Conservation (phyloP, 192 early-diverging fungal species). For the Backusella circina region DNA sequence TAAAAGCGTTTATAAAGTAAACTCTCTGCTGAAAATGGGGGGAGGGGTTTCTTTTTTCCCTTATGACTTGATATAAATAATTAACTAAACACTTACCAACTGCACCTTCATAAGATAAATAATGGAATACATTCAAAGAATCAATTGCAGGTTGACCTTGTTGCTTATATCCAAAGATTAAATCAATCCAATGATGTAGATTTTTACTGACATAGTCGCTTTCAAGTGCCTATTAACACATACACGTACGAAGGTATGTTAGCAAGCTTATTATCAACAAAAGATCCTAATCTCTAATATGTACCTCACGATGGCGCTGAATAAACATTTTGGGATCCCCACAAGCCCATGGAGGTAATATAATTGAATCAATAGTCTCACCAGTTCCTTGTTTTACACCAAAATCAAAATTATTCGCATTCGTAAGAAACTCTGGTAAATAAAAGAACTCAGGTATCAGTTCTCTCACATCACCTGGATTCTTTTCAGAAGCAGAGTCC, state of each 20-base stretch:
- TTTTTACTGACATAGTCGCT: slow-evolving; percentile 87
- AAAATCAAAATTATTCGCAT: slow-evolving; percentile 63
- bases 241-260: too few species aligned
- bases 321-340: slow-evolving; percentile 71
- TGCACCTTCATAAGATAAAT: slow-evolving; percentile 95
- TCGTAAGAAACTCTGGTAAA: slow-evolving; percentile 85
- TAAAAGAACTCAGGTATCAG: slow-evolving; percentile 97
- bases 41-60: background rate
- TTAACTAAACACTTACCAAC: slow-evolving; percentile 42
- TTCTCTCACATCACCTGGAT: slow-evolving; percentile 84
- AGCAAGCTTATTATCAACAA: background rate
- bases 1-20: background rate
- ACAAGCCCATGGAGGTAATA: slow-evolving; percentile 84
- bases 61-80: background rate
- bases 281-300: background rate
- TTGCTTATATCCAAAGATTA: slow-evolving; percentile 95
- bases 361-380: slow-evolving; percentile 69
- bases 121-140: slow-evolving; percentile 92
- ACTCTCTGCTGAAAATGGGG: background rate
- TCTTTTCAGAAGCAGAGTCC: slow-evolving; percentile 66
- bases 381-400: slow-evolving; percentile 50
- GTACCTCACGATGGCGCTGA: slow-evolving; percentile 67
- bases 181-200: slow-evolving; percentile 92
- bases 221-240: slow-evolving; percentile 54
- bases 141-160: slow-evolving; percentile 80